Conservation (phyloP, 225 moss, liverwort and hornwort genomes). For the Polytrichum commune region DNA sequence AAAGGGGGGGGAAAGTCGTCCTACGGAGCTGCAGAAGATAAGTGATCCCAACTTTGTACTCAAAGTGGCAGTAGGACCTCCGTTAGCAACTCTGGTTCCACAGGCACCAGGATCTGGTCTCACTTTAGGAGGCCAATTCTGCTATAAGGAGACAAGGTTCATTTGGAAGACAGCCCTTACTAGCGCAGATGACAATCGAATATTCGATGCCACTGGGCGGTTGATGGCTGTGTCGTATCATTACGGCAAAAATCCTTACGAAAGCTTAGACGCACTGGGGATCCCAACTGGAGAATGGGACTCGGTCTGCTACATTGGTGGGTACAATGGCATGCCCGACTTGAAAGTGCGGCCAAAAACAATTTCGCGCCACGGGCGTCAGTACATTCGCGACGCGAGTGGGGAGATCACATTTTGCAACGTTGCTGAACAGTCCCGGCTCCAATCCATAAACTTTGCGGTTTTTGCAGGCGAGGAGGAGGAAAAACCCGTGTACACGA, state of each 20-base stretch:
- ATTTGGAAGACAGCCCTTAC: conserved; percentile 52
- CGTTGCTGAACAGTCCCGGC: conserved; percentile 37
- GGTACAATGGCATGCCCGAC: conserved; percentile 49
- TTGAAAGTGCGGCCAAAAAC: conserved; percentile 48
- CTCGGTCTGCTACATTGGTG: conserved; percentile 44
- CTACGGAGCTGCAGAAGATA: conserved; percentile 44
- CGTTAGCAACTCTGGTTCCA: conserved; percentile 37
- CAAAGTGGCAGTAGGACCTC: conserved; percentile 46
- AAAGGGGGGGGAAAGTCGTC: neutral
- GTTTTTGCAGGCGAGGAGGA: conserved; percentile 46
- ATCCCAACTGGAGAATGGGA: conserved; percentile 40
- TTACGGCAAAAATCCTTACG: conserved; percentile 53
- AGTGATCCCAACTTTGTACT: conserved; percentile 54
- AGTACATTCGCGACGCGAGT: conserved; percentile 28
- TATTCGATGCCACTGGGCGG: conserved; percentile 39
- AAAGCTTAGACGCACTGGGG: conserved; percentile 23
- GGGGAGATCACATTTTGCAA: conserved; percentile 26
- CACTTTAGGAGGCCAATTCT: conserved; percentile 28
- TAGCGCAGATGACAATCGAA: conserved; percentile 44
- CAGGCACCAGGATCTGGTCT: conserved; percentile 44
- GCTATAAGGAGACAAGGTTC: conserved; percentile 22
- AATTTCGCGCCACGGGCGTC: conserved; percentile 41
- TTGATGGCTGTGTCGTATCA: conserved; percentile 37
- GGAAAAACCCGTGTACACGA: conserved; percentile 32
- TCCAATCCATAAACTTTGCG: conserved; percentile 39